These are phyloP conservation scores for Xylaria nigripes DNA, from an alignment of 495 filamentous ascomycete genomes.

Conservation along the genomic window DNA sequence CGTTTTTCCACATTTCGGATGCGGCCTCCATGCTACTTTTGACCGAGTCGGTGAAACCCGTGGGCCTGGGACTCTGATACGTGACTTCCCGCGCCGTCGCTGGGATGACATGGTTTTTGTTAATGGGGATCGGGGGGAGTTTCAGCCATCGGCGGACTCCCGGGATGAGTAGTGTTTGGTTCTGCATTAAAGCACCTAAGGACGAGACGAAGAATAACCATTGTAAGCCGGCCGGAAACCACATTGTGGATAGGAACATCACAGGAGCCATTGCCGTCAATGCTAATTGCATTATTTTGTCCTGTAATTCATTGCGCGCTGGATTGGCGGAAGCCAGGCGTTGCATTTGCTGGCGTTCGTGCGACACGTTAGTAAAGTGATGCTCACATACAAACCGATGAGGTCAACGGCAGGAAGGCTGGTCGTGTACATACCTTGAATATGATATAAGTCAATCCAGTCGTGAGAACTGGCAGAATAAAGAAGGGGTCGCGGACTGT, in stretches of 20 bases:
- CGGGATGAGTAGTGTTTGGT: conserved; percentile 42
- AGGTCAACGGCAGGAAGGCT: neutral
- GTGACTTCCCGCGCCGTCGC: conserved; percentile 5
- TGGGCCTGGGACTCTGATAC: conserved; percentile 24
- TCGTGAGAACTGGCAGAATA: conserved; percentile 54
- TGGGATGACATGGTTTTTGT: neutral
- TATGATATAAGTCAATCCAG: conserved; percentile 33
- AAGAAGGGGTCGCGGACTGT: conserved; percentile 68
- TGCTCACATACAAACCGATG: no score
- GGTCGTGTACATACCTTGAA: conserved; percentile 41
- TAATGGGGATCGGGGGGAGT: conserved; percentile 38
- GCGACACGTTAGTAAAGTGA: neutral
- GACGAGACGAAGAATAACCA: conserved; percentile 59
- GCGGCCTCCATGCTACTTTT: neutral
- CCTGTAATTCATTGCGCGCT: conserved; percentile 20
- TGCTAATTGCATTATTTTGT: conserved; percentile 44
- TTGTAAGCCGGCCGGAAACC: conserved; percentile 60
- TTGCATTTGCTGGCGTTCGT: conserved; percentile 27
- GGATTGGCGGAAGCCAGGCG: conserved; percentile 18
- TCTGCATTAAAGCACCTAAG: conserved; percentile 49
- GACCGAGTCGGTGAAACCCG: conserved; percentile 11
- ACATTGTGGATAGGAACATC: conserved; percentile 52
- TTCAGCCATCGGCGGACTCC: conserved; percentile 43
- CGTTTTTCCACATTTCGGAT: conserved; percentile 18
- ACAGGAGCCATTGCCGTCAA: conserved; percentile 52